Evolutionary conservation across 169 alveolate species (phyloP).

Genomic region (Nephromyces sp.): DNA sequence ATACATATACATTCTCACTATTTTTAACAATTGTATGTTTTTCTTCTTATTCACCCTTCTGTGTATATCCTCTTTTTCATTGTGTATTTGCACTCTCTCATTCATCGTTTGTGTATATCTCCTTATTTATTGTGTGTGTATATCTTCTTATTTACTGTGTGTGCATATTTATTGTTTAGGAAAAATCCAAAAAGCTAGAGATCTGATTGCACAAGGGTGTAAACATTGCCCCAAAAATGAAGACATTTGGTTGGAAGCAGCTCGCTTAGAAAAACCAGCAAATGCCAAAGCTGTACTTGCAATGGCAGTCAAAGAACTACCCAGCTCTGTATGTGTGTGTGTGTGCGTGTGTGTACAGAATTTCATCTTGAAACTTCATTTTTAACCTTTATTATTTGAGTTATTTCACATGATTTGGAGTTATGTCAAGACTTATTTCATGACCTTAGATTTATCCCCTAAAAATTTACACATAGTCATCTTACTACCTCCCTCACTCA

Average conservation of each 20-base stretch:
- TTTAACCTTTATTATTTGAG: too few species aligned
- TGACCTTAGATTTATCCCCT: too few species aligned
- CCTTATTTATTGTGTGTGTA: neutral
- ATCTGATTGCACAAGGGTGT: slow-evolving; percentile 88
- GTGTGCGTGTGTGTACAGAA: neutral
- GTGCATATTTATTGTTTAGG: slow-evolving; percentile 46
- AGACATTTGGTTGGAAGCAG: slow-evolving; percentile 98
- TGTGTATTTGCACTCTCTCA: neutral
- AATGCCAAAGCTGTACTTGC: slow-evolving; percentile 86
- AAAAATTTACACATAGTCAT: too few species aligned
- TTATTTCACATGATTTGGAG: neutral
- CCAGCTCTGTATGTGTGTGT: slow-evolving; percentile 49
- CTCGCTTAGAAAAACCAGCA: slow-evolving; percentile 87
- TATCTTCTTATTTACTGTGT: neutral
- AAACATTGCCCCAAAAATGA: slow-evolving; percentile 89
- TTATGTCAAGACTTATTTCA: neutral
- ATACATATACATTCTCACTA: neutral
- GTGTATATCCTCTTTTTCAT: neutral
- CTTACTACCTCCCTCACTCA: too few species aligned
- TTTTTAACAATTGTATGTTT: neutral
- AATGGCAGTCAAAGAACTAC: slow-evolving; percentile 52
- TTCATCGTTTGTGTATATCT: neutral
- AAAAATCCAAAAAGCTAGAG: slow-evolving; percentile 86
- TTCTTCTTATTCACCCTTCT: neutral
- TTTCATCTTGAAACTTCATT: neutral